These are phyloP conservation scores for Suaeda aralocaspica DNA, from an alignment of 148 eudicot species.

Conservation along the genomic window DNA sequence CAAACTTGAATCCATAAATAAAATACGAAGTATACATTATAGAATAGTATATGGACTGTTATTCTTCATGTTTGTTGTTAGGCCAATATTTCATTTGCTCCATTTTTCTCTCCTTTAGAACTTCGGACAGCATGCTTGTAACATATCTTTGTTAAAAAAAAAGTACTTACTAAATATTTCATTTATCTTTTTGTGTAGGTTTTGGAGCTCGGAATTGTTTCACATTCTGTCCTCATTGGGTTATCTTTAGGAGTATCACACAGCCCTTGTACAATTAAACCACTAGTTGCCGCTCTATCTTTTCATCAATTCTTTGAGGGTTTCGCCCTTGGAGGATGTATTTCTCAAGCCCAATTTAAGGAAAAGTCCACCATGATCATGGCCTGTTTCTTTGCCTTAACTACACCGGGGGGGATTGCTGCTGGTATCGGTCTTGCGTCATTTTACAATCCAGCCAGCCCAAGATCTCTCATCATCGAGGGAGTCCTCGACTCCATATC, in stretches of 20 bases:
- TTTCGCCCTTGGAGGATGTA: conserved; percentile 55
- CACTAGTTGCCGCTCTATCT: conserved; percentile 41
- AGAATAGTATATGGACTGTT: background rate
- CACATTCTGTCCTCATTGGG: conserved; percentile 45
- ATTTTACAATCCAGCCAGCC: conserved; percentile 67
- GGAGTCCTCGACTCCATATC: conserved; percentile 83
- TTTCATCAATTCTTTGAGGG: conserved; percentile 55
- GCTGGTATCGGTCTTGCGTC: conserved; percentile 59
- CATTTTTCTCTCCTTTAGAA: too few relatives aligned
- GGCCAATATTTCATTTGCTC: too few relatives aligned
- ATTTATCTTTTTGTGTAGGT: conserved; percentile 25
- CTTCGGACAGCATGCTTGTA: too few relatives aligned
- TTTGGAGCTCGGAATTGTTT: conserved; percentile 45
- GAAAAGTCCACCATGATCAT: conserved; percentile 52
- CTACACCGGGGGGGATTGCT: conserved; percentile 79
- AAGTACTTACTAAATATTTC: too few relatives aligned
- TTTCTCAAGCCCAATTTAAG: conserved; percentile 74
- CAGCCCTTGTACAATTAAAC: conserved; percentile 46
- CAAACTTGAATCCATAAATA: background rate
- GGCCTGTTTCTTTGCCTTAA: conserved; percentile 87
- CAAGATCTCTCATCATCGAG: conserved; percentile 65
- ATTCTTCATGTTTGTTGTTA: too few relatives aligned
- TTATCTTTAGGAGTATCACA: conserved; percentile 48
- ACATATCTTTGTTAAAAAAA: too few relatives aligned
- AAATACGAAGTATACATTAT: background rate